Base-by-base conservation (phyloP, 2,329 filamentous ascomycete genomes). In the Ceratocystiopsis minuta region DNA sequence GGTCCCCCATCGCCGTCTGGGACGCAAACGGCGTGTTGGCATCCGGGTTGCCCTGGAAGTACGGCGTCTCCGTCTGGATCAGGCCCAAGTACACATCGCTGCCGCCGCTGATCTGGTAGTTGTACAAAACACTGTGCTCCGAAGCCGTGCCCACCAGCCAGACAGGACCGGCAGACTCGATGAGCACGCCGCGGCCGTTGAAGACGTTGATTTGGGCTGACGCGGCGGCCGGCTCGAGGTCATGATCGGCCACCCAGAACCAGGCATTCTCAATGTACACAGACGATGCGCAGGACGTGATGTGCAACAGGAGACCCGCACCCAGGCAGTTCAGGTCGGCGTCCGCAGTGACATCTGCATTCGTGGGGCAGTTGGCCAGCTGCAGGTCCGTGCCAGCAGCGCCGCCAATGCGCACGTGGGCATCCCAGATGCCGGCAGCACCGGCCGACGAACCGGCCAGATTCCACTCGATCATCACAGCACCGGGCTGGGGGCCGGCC, bases 381-480 rank as follows among this genome's bases (percentile, higher is more conserved):
- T 92, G 83, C 15, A 96, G 71, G 49, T 82, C 62, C 24, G 87
- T 92, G 46, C 88, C 88, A 5, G 81, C 78, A 42, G 79, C 78
- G 36, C 90, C 90, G 52, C 86, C 88, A 52, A 98, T 74, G 54
- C 90, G 84, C 63, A 90, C 80, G 66, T 98, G 90, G n/a, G 87
- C 78, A 54, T 98, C 90, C 83, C 87, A 98, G 61, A 95, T 77
- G 47, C 76, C 88, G 16, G 77, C 78, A 2, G 75, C 72, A 38
- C 84, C 85, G 44, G 78, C 69, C 43, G 60, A 66, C 50, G 69
- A 57, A 33, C 75, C 78, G 36, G 74, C 75, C 36, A 94, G 66
- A 61, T 95, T 95, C 81, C 85, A 95, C 58, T 95, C 73, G 63
- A 95, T 76, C 55, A 95, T 71, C 54, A 94, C 84, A 16, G 86